These are phyloP conservation scores for Candida khao-thaluensis DNA, from an alignment of 805 yeast genomes.

Conservation along the genomic window DNA sequence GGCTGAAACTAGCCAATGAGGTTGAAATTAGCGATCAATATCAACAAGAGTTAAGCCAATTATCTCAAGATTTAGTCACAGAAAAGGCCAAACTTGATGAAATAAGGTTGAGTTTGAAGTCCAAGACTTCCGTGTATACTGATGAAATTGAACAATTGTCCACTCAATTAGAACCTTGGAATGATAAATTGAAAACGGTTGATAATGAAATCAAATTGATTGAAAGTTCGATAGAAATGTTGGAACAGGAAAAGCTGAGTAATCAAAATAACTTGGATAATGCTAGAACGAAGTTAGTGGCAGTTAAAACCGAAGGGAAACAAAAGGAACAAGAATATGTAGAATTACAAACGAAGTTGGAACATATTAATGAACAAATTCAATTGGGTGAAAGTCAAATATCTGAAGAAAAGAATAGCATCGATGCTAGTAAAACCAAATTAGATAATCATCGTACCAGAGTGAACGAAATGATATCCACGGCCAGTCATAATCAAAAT, in stretches of 20 bases:
- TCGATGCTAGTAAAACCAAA: constrained; percentile 55
- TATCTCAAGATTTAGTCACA: constrained; percentile 43
- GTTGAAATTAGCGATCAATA: constrained; percentile 44
- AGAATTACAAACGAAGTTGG: constrained; percentile 48
- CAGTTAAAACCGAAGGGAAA: constrained; percentile 48
- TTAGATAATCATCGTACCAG: constrained; percentile 57
- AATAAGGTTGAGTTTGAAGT: constrained; percentile 64
- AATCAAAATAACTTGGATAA: constrained; percentile 42
- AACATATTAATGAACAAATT: constrained; percentile 53
- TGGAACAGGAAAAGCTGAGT: constrained; percentile 42
- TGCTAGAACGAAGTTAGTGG: constrained; percentile 44
- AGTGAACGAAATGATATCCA: constrained; percentile 62
- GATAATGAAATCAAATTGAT: constrained; percentile 65
- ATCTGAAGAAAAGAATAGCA: constrained; percentile 43
- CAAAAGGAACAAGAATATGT: constrained; percentile 47
- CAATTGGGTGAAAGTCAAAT: constrained; percentile 58
- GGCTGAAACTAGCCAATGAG: constrained; percentile 46
- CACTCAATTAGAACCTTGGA: constrained; percentile 79
- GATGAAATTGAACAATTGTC: constrained; percentile 64
- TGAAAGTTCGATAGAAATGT: constrained; percentile 60
- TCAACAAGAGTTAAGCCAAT: constrained; percentile 42
- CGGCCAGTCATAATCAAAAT: constrained; percentile 57
- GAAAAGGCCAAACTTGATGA: constrained; percentile 62
- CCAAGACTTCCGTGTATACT: constrained; percentile 69
- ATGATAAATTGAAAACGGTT: constrained; percentile 59